Percentiles rank a stretch among this genome's conserved stretches.
These are phyloP conservation scores for Pseudogymnoascus sp. DNA, from an alignment of 2,329 filamentous ascomycete species.

Conservation along the genomic window DNA sequence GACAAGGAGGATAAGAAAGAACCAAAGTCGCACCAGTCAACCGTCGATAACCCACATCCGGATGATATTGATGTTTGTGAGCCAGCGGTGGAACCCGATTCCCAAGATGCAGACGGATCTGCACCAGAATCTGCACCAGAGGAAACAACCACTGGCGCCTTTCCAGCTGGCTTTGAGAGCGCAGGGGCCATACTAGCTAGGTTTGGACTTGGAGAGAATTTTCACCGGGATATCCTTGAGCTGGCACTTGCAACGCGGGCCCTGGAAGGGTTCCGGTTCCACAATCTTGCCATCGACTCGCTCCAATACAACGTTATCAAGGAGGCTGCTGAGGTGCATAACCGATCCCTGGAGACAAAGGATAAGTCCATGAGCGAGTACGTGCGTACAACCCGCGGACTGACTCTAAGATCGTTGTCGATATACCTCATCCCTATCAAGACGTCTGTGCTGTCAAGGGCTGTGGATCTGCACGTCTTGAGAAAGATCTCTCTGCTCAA, in stretches of 20 bases:
- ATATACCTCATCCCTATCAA: slow-evolving; percentile 55
- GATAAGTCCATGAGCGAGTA: slow-evolving; percentile 40
- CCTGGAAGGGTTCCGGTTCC: neutral
- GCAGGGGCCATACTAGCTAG: neutral
- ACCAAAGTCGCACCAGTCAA: neutral
- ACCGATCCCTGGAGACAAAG: neutral
- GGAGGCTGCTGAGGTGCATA: neutral
- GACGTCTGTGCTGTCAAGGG: slow-evolving; percentile 46
- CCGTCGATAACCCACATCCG: slow-evolving; percentile 23
- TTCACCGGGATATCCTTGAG: neutral
- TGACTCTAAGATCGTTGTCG: slow-evolving; percentile 46
- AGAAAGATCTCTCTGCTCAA: slow-evolving; percentile 53
- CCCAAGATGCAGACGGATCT: neutral
- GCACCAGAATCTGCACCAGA: neutral
- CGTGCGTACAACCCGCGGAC: slow-evolving; percentile 48
- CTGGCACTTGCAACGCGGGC: neutral
- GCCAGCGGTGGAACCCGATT: slow-evolving; percentile 18
- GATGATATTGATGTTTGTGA: slow-evolving; percentile 29
- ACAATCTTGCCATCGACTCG: neutral
- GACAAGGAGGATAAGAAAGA: slow-evolving; percentile 15
- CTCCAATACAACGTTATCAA: neutral
- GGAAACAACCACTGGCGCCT: neutral
- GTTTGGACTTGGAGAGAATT: neutral
- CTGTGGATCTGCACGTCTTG: slow-evolving; percentile 50
- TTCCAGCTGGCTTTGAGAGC: neutral